These are phyloP conservation scores for Chlorella variabilis DNA, from an alignment of 163 green algal genomes.

Conservation along the genomic window DNA sequence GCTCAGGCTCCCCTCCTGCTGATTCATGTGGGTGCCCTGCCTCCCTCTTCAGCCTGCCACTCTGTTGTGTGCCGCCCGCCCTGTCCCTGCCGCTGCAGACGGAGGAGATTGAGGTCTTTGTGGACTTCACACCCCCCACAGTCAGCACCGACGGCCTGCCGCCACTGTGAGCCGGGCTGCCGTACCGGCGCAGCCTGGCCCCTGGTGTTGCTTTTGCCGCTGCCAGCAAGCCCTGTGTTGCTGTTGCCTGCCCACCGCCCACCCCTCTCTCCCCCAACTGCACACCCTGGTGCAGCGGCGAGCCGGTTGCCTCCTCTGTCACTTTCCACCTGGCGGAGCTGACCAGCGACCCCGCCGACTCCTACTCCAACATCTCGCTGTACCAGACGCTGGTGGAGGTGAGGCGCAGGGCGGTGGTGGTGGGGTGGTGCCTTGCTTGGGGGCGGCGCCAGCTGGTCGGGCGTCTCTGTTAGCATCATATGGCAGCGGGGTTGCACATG, in stretches of 20 bases:
- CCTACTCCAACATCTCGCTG: not conserved
- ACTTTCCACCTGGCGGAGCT: slow-evolving; percentile 28
- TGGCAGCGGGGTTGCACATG: too few species aligned
- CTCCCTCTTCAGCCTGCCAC: not conserved
- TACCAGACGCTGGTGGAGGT: slow-evolving; percentile 28
- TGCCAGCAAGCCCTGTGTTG: not conserved
- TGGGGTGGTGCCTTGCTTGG: too few species aligned
- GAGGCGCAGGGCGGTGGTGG: not conserved
- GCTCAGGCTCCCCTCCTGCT: too few species aligned
- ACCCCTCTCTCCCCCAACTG: too few species aligned
- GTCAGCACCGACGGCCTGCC: slow-evolving; percentile 42
- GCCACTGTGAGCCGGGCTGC: not conserved
- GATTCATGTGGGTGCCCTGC: not conserved
- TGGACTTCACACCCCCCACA: slow-evolving; percentile 59
- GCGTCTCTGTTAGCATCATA: too few species aligned
- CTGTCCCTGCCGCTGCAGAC: slow-evolving; percentile 33
- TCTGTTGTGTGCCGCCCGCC: not conserved
- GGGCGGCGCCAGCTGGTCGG: too few species aligned
- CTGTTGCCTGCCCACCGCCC: not conserved
- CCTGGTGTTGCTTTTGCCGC: not conserved
- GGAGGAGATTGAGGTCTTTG: slow-evolving; percentile 38
- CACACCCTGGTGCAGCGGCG: slow-evolving; percentile 13
- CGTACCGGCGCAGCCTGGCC: not conserved
- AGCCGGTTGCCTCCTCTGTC: not conserved
- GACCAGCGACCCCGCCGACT: not conserved